Evolutionary conservation across 2,329 filamentous ascomycete species (phyloP).

Genomic region (Coniosporium tulheliwenetii): DNA sequence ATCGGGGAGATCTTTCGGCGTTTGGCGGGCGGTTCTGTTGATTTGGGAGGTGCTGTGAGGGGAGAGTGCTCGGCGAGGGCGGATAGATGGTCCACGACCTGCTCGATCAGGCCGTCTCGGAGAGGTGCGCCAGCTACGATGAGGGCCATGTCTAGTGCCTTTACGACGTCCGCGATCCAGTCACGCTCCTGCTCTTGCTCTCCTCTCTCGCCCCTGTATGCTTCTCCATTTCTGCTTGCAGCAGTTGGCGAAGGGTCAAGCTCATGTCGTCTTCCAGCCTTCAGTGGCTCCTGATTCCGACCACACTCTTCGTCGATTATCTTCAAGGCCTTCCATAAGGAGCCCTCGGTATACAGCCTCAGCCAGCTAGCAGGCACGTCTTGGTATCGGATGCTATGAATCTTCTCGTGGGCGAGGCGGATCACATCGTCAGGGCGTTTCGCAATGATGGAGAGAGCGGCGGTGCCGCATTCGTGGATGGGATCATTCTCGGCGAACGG

Average conservation of each 20-base stretch:
- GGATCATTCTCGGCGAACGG: slow-evolving; percentile 6
- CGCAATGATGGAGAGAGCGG: slow-evolving; percentile 20
- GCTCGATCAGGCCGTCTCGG: slow-evolving; percentile 29
- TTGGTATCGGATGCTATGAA: slow-evolving; percentile 55
- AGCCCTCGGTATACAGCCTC: slow-evolving; percentile 54
- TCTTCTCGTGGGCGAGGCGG: slow-evolving; percentile 44
- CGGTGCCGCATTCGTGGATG: slow-evolving; percentile 25
- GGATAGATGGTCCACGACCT: slow-evolving; percentile 37
- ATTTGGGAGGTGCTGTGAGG: too few relatives aligned
- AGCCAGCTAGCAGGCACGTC: slow-evolving; percentile 54
- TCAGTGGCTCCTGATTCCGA: not conserved
- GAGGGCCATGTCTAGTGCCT: slow-evolving; percentile 56
- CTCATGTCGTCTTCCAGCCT: not conserved
- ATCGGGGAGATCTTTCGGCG: not conserved
- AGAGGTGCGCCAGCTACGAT: slow-evolving; percentile 55
- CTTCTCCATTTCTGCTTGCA: not conserved
- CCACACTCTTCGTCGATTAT: slow-evolving; percentile 9
- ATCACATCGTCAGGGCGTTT: slow-evolving; percentile 34
- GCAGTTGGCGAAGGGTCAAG: too few relatives aligned
- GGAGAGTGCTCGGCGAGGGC: slow-evolving; percentile 1
- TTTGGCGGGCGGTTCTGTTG: slow-evolving; percentile 6
- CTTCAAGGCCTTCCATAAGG: slow-evolving; percentile 43
- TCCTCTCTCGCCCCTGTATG: not conserved
- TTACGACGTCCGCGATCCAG: slow-evolving; percentile 44
- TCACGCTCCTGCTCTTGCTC: slow-evolving; percentile 8